Base-by-base conservation (phyloP, 306 rosid species). In the Cucurbita ficifolia region DNA sequence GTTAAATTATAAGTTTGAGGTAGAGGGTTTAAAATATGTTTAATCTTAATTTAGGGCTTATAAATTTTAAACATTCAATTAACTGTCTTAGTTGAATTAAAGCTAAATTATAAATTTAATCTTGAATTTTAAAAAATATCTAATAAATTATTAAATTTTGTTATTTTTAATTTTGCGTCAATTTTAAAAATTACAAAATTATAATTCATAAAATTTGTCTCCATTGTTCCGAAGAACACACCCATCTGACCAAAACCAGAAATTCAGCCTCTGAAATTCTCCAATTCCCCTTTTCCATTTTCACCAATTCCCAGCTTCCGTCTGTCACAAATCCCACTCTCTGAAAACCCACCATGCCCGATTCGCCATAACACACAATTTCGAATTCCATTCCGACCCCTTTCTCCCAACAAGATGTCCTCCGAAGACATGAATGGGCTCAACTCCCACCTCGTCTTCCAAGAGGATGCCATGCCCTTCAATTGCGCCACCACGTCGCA, bases 341-440 rank as follows among this genome's bases (percentile, higher is more conserved):
- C 82, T 64, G 76, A 55, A 78, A 74, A 39, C 35, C 17, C 24
- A 63, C 33, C 62, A 83, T 79, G 79, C 74, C 33, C 81, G 12
- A 33, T 80, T 80, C 48, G 65, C 48, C 64, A 36, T 58, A 21
- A 71, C 67, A 55, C 64, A 74, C 52, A 13, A 62, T 70, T 24
- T 59, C 7, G 8, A 52, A 33, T 79, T 48, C 38, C 67, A 59
- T 22, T 56, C 38, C 42, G 35, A 38, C 56, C 35, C 61, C 33
- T 29, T 29, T 29, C 33, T 29, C 33, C 68, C 73, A 43, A 24
- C 22, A 68, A 8, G 42, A 95, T 95, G 99, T 83, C 97, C 45
- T 82, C 92, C 71, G 90, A 91, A 59, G 92, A 91, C 72, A 76
- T 88, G 21, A 84, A 82, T 78, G 87, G 89, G 45, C 88, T 92